These are phyloP conservation scores for Raffaelea arxii DNA, from an alignment of 2,329 filamentous ascomycete species.

Conservation along the genomic window DNA sequence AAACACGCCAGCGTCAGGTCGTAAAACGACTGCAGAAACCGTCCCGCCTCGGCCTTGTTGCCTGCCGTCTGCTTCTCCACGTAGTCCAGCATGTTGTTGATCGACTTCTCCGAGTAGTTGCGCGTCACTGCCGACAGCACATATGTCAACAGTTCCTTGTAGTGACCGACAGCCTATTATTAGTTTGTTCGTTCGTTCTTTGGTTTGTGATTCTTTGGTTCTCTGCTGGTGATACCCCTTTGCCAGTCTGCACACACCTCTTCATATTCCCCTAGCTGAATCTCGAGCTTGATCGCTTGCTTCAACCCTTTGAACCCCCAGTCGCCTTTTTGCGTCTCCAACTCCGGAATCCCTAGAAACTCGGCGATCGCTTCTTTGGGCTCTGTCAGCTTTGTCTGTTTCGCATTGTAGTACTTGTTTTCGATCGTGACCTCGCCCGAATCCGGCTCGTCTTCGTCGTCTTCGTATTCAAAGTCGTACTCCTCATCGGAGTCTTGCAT, in stretches of 20 bases:
- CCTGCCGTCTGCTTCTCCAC: constrained; percentile 82
- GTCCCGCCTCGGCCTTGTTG: constrained; percentile 59
- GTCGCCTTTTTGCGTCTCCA: constrained; percentile 89
- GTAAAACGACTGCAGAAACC: constrained; percentile 92
- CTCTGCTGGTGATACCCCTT: not conserved
- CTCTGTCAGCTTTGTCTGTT: constrained; percentile 83
- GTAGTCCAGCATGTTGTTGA: constrained; percentile 98
- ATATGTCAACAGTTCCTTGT: constrained; percentile 89
- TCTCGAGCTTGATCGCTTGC: constrained; percentile 95
- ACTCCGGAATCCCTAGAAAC: constrained; percentile 75
- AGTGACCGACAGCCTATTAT: constrained; percentile 75
- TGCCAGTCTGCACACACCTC: constrained; percentile 41
- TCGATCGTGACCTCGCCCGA: constrained; percentile 88
- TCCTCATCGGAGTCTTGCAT: constrained; percentile 88
- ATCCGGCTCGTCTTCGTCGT: constrained; percentile 77
- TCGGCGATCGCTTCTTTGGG: constrained; percentile 84
- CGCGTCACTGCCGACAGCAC: constrained; percentile 94
- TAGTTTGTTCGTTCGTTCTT: not conserved
- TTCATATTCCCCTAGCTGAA: constrained; percentile 80
- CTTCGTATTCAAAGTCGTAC: constrained; percentile 98
- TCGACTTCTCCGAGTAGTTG: constrained; percentile 98
- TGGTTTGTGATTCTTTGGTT: constrained; percentile 45
- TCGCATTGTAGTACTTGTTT: constrained; percentile 99
- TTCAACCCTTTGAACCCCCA: constrained; percentile 99
- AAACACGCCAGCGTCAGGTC: constrained; percentile 88